Evolutionary conservation across 2,329 filamentous ascomycete species (phyloP).

Genomic region (Trichoderma sp.): DNA sequence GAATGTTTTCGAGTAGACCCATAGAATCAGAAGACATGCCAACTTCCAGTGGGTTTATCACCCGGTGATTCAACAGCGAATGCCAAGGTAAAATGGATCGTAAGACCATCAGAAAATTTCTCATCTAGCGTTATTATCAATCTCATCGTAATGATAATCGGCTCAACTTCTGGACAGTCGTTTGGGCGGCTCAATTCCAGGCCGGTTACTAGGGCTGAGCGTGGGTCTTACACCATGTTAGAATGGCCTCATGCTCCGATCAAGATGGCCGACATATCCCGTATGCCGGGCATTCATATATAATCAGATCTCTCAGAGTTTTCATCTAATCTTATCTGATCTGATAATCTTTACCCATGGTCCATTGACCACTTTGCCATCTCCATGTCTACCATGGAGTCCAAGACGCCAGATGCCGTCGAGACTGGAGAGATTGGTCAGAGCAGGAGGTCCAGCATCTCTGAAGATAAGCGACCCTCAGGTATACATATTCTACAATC

Average conservation of each 20-base stretch:
- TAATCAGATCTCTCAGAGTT: background rate
- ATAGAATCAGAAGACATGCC: background rate
- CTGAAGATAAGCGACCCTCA: conserved; percentile 10
- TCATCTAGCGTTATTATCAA: background rate
- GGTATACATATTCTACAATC: background rate
- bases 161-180: background rate
- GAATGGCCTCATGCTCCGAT: background rate
- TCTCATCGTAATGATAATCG: background rate
- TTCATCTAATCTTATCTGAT: conserved; percentile 27
- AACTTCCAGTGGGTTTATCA: background rate
- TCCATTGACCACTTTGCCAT: background rate
- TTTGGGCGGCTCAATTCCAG: background rate
- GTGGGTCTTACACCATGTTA: conserved; percentile 2
- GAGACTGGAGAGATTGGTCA: conserved; percentile 10
- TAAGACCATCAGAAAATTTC: background rate
- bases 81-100: background rate
- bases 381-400: background rate
- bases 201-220: conserved; percentile 1
- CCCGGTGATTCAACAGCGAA: background rate
- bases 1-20: background rate
- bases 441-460: conserved; percentile 15
- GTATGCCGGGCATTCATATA: background rate
- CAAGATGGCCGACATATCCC: background rate
- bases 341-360: background rate
- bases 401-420: background rate